Conservation (phyloP, 306 rosid species). For the Citrullus amarus region DNA sequence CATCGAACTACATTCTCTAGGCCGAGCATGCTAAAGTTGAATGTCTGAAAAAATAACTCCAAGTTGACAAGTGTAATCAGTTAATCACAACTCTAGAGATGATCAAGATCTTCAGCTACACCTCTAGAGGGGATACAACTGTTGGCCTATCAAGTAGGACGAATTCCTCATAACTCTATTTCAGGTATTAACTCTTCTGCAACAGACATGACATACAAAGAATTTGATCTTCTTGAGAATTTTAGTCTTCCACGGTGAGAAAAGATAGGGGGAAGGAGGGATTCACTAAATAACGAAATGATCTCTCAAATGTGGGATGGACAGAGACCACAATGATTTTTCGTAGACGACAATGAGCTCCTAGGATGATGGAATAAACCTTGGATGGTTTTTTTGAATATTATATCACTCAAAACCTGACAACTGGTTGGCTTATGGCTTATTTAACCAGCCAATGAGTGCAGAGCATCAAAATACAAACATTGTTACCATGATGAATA, state of each 20-base stretch:
- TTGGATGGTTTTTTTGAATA: neutral
- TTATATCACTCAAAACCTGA: neutral
- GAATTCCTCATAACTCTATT: neutral
- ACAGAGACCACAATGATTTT: neutral
- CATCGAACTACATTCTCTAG: neutral
- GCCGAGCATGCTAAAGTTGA: neutral
- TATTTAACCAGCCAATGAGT: neutral
- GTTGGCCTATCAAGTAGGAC: neutral
- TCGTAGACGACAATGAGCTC: neutral
- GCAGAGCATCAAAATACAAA: neutral
- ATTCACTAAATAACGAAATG: neutral
- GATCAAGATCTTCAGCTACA: neutral
- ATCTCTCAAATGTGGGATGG: neutral
- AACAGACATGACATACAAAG: neutral
- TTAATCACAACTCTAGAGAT: neutral
- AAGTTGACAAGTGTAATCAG: neutral
- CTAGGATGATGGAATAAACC: neutral
- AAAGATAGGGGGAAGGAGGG: neutral
- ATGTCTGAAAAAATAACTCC: neutral
- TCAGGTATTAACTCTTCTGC: neutral
- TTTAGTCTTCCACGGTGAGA: neutral
- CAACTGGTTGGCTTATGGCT: neutral
- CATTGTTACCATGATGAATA: neutral
- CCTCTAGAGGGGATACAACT: neutral
- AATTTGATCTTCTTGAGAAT: neutral